Evolutionary conservation across 176 grass and related monocot genomes (phyloP).

Genomic region (Oryza meridionalis): DNA sequence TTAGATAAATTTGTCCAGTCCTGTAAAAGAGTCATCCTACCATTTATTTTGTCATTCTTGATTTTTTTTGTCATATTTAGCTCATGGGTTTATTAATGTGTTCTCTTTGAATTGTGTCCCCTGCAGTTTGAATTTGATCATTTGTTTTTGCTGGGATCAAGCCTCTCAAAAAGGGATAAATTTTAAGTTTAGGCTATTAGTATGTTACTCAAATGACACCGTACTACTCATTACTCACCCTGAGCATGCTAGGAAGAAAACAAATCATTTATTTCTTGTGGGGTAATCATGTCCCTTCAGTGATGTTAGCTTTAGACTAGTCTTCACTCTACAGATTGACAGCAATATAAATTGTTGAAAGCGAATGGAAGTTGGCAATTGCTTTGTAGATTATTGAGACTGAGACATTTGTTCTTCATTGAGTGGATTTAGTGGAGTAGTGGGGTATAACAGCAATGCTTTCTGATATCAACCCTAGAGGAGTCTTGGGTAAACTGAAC

Average conservation of each 20-base stretch:
- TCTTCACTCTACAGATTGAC: neutral
- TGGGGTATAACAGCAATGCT: neutral
- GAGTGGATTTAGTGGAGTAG: neutral
- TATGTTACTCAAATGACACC: slow-evolving; percentile 13
- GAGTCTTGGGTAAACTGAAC: neutral
- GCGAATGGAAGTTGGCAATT: neutral
- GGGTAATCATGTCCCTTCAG: slow-evolving; percentile 39
- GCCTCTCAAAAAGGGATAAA: neutral
- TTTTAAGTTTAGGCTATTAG: slow-evolving; percentile 19
- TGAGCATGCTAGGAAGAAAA: slow-evolving; percentile 31
- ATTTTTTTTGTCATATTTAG: neutral
- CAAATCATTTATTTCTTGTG: slow-evolving; percentile 41
- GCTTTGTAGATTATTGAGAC: neutral
- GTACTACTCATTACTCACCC: slow-evolving; percentile 19
- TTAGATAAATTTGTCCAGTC: neutral
- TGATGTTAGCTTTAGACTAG: slow-evolving; percentile 32
- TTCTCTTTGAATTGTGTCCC: neutral
- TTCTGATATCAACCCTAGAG: neutral
- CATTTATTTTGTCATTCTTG: neutral
- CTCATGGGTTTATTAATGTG: neutral
- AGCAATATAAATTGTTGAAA: slow-evolving; percentile 7
- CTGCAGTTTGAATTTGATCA: neutral
- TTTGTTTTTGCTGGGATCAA: neutral
- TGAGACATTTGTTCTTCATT: neutral
- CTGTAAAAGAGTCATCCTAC: neutral